Evolutionary conservation across 805 yeast species (phyloP).

Genomic region (Candida koratica): DNA sequence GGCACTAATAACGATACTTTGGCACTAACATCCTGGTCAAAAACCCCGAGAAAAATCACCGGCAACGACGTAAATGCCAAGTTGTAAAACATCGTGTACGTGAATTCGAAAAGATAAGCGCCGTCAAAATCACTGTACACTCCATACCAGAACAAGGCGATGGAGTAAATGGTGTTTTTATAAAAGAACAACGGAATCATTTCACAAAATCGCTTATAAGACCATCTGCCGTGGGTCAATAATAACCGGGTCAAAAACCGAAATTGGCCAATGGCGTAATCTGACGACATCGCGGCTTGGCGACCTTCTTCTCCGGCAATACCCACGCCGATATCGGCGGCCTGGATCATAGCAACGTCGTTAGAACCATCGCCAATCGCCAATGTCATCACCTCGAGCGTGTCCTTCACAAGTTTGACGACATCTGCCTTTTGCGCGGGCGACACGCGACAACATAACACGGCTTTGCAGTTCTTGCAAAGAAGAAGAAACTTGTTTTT

Average conservation of each 20-base stretch:
- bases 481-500: constrained; percentile 60
- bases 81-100: constrained; percentile 75
- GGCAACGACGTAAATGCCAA: constrained; percentile 82
- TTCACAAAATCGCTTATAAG: constrained; percentile 74
- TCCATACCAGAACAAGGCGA: constrained; percentile 79
- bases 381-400: constrained; percentile 74
- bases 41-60: constrained; percentile 69
- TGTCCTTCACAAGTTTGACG: constrained; percentile 69
- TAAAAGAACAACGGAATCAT: constrained; percentile 81
- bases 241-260: constrained; percentile 63
- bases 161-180: constrained; percentile 71
- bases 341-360: constrained; percentile 88
- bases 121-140: constrained; percentile 74
- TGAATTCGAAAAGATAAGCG: constrained; percentile 71
- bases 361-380: constrained; percentile 90
- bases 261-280: constrained; percentile 82
- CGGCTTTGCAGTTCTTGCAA: constrained; percentile 79
- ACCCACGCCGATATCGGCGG: constrained; percentile 85
- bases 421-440: constrained; percentile 88
- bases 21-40: constrained; percentile 77
- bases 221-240: constrained; percentile 83
- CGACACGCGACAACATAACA: constrained; percentile 81
- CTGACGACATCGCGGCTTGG: constrained; percentile 85
- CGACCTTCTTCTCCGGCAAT: constrained; percentile 91
- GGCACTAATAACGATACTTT: constrained; percentile 69